Conservation (phyloP, 306 rosid genomes). For the Fragaria nilgerrensis region DNA sequence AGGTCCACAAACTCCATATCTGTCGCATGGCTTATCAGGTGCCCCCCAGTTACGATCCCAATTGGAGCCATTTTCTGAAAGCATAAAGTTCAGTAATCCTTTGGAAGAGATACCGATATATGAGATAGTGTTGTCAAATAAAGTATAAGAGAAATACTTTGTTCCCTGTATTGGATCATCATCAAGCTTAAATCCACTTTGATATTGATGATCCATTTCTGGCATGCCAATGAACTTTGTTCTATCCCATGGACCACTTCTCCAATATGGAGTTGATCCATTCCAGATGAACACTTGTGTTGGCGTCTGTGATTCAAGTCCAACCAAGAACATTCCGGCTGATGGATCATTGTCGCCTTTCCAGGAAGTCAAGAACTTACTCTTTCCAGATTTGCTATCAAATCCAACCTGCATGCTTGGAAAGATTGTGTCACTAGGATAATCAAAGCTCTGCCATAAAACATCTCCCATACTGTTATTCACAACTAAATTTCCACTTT, state of each 20-base stretch:
- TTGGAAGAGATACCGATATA: constrained; percentile 21
- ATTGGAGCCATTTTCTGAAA: not conserved
- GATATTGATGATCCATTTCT: constrained; percentile 32
- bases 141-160: constrained; percentile 23
- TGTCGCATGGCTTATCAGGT: constrained; percentile 5
- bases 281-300: constrained; percentile 44
- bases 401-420: constrained; percentile 32
- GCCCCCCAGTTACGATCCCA: not conserved
- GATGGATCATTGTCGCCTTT: constrained; percentile 45
- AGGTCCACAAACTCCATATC: constrained; percentile 24
- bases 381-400: constrained; percentile 31
- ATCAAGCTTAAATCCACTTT: constrained; percentile 19
- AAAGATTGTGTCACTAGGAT: constrained; percentile 36
- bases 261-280: constrained; percentile 37
- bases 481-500: constrained; percentile 35
- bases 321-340: constrained; percentile 19
- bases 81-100: constrained; percentile 13
- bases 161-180: constrained; percentile 35
- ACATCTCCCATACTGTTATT: constrained; percentile 4
- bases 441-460: constrained; percentile 45
- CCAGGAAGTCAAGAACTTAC: constrained; percentile 31
- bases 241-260: constrained; percentile 56
- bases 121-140: not conserved
- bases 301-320: constrained; percentile 27
- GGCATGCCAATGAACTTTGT: constrained; percentile 42